Evolutionary conservation across 2,329 filamentous ascomycete species (phyloP), one percentile per base, ranked within the genome.

Genomic region (Beauveria medogensis): DNA sequence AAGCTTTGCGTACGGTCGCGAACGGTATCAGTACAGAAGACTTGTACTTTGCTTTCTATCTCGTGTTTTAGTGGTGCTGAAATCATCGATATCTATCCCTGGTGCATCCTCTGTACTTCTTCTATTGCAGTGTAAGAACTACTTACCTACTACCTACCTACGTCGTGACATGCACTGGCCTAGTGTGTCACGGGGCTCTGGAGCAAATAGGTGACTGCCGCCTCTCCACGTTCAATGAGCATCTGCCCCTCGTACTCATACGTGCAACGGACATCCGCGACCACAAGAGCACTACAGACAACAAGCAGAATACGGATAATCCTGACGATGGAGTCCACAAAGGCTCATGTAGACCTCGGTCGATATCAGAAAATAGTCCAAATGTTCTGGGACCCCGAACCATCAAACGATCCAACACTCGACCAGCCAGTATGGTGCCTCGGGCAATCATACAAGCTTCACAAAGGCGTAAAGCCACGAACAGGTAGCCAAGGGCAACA

Each of bases 321-420:
- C 12, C 5, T 14, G 12, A 63, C 37, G 59, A 75, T 74, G 72
- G 72, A 75, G 64, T 70, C 69, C 30, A 68, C 71, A 51, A 70
- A 80, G 64, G 77, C 78, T 41, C 86, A 82, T 61, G 84, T 89
- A 60, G 90, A 96, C 69, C 78, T 95, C 63, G 84, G 89, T 67
- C 88, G 89, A 67, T 81, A 81, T 63, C 90, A 91, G 74, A 89
- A 89, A 65, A 86, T 97, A 67, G 87, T 97, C 63, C 90, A 93
- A 75, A 91, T 90, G 77, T 88, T 97, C 70, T 96, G 92, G 88
- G 92, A 97, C 68, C 91, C 92, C 0, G 87, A 92, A 65, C 92
- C 92, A 6, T 85, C 83, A 64, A 96, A 97, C 75, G 87, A 96
- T 71, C 79, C 86, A 61, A 72, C 77, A 62, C 80, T 82, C 43